Conservation (phyloP, 371 early-diverging fungal genomes). For the Astathelohania contejeani region DNA sequence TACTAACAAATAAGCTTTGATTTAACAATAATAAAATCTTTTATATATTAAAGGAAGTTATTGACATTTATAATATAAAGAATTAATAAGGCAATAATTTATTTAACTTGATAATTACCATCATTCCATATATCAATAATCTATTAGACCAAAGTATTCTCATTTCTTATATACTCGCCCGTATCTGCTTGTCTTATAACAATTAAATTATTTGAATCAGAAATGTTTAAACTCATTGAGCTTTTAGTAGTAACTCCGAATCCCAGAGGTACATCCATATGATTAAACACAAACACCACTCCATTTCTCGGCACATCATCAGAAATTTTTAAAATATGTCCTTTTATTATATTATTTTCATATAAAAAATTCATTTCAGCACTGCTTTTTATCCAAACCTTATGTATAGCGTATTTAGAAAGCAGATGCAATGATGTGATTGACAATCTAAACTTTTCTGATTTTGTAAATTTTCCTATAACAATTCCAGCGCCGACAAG, state of each 20-base stretch:
- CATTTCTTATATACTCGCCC: conserved; percentile 68
- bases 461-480: conserved; percentile 94
- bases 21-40: no score
- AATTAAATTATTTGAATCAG: conserved; percentile 79
- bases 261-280: conserved; percentile 80
- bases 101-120: conserved; percentile 23
- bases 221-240: conserved; percentile 66
- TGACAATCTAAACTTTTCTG: conserved; percentile 79
- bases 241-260: conserved; percentile 89
- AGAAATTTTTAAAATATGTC: conserved; percentile 80
- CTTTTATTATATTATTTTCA: conserved; percentile 92
- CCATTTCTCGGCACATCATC: conserved; percentile 90
- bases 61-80: no score
- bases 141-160: no score
- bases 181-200: conserved; percentile 93
- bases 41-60: no score
- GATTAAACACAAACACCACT: conserved; percentile 79
- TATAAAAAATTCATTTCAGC: conserved; percentile 98
- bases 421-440: conserved; percentile 77
- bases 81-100: conserved; percentile 16
- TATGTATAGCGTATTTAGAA: conserved; percentile 77
- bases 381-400: conserved; percentile 90
- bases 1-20: no score
- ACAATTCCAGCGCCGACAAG: conserved; percentile 74
- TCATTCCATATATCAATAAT: no score